phyloP scores from a whole-genome alignment of 177 flowering plant species.

The Vitis hybrid region DNA sequence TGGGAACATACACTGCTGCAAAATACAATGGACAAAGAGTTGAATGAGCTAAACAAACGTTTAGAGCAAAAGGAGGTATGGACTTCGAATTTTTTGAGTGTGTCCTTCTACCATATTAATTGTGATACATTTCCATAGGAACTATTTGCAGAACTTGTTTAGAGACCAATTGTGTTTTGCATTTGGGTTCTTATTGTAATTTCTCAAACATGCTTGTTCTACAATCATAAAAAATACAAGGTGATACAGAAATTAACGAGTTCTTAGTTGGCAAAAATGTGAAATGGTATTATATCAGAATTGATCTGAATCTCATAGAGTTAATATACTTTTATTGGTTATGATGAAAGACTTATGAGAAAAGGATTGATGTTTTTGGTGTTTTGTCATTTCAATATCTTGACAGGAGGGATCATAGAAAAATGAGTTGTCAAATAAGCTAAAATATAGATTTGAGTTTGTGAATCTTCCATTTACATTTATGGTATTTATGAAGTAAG shows the following conservation, averaged over 20 bases:
- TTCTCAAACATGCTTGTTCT: not conserved
- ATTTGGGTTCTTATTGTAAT: not conserved
- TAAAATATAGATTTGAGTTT: no score
- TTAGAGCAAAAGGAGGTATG: constrained; percentile 89
- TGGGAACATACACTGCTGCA: constrained; percentile 94
- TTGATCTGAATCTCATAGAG: not conserved
- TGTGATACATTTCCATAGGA: not conserved
- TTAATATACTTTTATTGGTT: not conserved
- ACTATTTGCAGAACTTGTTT: not conserved
- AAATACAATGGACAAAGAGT: constrained; percentile 87
- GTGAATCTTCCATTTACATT: no score
- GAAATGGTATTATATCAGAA: not conserved
- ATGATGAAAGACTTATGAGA: not conserved
- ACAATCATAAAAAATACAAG: not conserved
- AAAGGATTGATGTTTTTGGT: not conserved
- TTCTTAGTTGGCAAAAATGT: not conserved
- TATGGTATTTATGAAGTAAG: no score
- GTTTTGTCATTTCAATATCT: not conserved
- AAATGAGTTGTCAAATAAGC: no score
- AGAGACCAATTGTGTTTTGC: not conserved
- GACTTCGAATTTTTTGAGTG: not conserved
- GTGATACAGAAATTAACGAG: not conserved
- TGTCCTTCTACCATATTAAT: not conserved
- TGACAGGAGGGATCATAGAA: no score
- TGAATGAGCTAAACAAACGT: constrained; percentile 81